A percentile compares a stretch with the other conserved stretches of the same genome.
phyloP scores from a whole-genome alignment of 352 stramenopile species.

The Thalassiosira ordinaria region DNA sequence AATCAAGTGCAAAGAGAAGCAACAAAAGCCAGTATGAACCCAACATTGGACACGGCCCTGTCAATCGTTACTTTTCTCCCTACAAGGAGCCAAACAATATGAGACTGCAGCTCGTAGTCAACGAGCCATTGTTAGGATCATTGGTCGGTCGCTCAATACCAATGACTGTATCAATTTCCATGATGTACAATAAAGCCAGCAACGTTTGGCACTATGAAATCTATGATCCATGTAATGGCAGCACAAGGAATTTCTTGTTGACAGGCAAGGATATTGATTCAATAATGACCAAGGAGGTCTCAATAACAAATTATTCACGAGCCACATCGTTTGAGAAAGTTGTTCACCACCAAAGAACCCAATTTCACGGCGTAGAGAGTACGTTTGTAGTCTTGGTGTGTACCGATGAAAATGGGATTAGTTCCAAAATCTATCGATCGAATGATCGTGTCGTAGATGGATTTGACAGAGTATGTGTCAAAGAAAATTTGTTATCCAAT shows the following conservation, averaged over 20 bases:
- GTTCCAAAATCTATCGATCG: constrained; percentile 29
- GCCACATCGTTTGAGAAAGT: constrained; percentile 36
- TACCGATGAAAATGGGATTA: constrained; percentile 22
- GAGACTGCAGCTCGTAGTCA: constrained; percentile 28
- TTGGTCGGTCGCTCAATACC: constrained; percentile 3
- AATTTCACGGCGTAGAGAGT: constrained; percentile 1
- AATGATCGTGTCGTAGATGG: not conserved
- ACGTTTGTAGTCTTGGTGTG: constrained; percentile 26
- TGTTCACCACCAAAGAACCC: constrained; percentile 29
- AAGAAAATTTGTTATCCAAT: constrained; percentile 31
- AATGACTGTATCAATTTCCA: constrained; percentile 35
- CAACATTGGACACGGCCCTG: not conserved
- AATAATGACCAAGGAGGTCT: too few species aligned
- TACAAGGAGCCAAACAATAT: constrained; percentile 27
- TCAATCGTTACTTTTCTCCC: constrained; percentile 24
- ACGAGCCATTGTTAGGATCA: constrained; percentile 33
- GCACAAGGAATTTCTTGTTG: constrained; percentile 19
- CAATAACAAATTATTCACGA: not conserved
- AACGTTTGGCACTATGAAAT: constrained; percentile 51
- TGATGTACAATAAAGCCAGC: not conserved
- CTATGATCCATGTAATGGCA: constrained; percentile 52
- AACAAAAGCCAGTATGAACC: not conserved
- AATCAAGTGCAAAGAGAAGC: not conserved
- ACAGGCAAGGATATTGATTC: constrained; percentile 34
- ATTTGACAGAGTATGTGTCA: constrained; percentile 10